These are phyloP conservation scores for Penicillium expansum DNA, from an alignment of 2,329 filamentous ascomycete genomes.

Conservation along the genomic window DNA sequence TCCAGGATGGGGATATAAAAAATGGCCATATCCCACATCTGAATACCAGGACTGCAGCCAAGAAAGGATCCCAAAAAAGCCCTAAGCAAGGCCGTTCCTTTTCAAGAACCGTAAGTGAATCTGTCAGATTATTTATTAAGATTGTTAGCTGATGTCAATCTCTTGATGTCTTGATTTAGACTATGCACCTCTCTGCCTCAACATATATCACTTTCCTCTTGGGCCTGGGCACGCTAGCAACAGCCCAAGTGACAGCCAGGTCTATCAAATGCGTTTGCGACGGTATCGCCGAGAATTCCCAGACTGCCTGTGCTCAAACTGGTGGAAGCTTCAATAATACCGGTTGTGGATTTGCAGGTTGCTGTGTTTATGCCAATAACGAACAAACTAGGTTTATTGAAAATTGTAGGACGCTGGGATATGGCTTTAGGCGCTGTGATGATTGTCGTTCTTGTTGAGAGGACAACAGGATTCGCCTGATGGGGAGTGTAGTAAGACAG, in stretches of 20 bases:
- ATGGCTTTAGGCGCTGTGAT: constrained; percentile 7
- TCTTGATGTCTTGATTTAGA: background rate
- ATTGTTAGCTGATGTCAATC: background rate
- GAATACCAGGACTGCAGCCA: background rate
- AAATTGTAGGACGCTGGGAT: constrained; percentile 1
- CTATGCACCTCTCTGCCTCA: background rate
- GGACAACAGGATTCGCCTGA: background rate
- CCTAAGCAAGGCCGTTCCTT: background rate
- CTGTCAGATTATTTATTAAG: background rate
- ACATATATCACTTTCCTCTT: background rate
- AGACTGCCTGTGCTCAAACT: background rate
- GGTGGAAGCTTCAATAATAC: background rate
- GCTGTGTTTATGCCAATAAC: constrained; percentile 9
- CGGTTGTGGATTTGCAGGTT: constrained; percentile 6
- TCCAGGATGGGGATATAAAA: background rate
- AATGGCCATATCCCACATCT: background rate
- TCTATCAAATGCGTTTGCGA: constrained; percentile 8
- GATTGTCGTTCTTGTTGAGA: constrained; percentile 6
- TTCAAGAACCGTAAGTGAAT: background rate
- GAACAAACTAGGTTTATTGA: constrained; percentile 7
- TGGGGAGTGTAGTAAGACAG: background rate
- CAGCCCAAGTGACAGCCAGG: background rate
- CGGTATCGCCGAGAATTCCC: background rate
- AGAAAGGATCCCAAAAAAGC: background rate
- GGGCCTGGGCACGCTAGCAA: background rate